A percentile compares a stretch with the other conserved stretches of the same genome.
Conservation (phyloP, 495 filamentous ascomycete species). For the Penicillium subrubescens region DNA sequence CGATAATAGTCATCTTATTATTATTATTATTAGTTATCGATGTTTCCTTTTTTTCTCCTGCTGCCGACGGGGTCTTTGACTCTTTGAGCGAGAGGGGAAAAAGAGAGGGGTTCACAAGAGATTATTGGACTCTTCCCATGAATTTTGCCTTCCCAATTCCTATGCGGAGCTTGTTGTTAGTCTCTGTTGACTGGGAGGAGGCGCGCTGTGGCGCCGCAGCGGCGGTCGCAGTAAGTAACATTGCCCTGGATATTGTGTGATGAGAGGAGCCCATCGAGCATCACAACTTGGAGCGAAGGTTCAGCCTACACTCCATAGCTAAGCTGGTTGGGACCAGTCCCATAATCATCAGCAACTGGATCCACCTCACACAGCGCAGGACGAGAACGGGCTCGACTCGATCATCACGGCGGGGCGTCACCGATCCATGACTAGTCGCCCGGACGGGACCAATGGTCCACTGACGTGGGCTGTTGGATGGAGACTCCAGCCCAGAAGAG, state of each 20-base stretch:
- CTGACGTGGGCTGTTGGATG: constrained; percentile 20
- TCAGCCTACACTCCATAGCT: constrained; percentile 16
- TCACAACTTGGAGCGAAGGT: constrained; percentile 10
- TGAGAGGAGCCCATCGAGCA: background rate
- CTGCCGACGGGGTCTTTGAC: background rate
- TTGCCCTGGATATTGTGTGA: background rate
- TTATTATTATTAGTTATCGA: background rate
- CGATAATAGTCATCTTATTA: background rate
- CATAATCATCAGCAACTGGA: constrained; percentile 6
- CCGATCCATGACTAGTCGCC: constrained; percentile 32
- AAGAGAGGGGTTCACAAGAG: background rate
- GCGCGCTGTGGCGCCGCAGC: background rate
- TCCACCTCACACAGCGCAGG: constrained; percentile 6
- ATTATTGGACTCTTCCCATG: background rate
- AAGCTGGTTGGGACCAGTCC: background rate
- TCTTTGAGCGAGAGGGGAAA: background rate
- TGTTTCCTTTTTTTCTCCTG: background rate
- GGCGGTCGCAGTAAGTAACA: background rate
- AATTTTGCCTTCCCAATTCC: background rate
- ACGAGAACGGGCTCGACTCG: constrained; percentile 30
- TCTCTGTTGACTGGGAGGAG: background rate
- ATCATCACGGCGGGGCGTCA: constrained; percentile 34
- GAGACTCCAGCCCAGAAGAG: constrained; percentile 22
- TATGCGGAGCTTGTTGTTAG: background rate
- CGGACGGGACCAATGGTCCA: constrained; percentile 28